phyloP scores from a whole-genome alignment of 2,329 filamentous ascomycete genomes.

The Pyricularia grisea region DNA sequence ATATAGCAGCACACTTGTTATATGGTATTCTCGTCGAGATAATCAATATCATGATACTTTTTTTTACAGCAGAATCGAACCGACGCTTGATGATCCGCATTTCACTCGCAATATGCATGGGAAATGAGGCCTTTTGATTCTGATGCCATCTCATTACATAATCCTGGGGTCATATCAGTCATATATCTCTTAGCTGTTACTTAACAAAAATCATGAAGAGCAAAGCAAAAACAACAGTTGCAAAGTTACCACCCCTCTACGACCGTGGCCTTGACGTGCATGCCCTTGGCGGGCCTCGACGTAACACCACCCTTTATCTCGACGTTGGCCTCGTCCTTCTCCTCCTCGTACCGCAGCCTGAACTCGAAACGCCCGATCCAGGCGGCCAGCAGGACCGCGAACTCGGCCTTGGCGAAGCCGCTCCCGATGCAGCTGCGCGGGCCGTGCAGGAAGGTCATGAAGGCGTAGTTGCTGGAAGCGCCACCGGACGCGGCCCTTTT shows the following conservation, averaged over 20 bases:
- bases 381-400: constrained; percentile 71
- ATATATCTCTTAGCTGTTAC: not conserved
- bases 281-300: constrained; percentile 59
- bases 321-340: constrained; percentile 57
- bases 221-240: not conserved
- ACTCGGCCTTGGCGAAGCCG: constrained; percentile 73
- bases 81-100: not conserved
- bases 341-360: constrained; percentile 43
- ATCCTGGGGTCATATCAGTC: not conserved
- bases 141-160: not conserved
- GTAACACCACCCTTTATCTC: constrained; percentile 63
- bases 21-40: not conserved
- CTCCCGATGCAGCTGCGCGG: constrained; percentile 79
- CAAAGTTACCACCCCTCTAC: constrained; percentile 54
- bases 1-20: not conserved
- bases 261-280: constrained; percentile 58
- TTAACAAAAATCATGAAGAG: not conserved
- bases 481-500: constrained; percentile 53
- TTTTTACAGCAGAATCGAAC: not conserved
- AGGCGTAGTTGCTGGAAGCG: constrained; percentile 65
- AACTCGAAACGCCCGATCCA: constrained; percentile 70
- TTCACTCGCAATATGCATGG: no score
- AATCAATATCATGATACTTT: not conserved
- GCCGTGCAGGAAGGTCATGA: constrained; percentile 78
- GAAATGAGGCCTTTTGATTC: not conserved